Base-by-base conservation (phyloP, 148 eudicot genomes). In the Arctostaphylos glauca region DNA sequence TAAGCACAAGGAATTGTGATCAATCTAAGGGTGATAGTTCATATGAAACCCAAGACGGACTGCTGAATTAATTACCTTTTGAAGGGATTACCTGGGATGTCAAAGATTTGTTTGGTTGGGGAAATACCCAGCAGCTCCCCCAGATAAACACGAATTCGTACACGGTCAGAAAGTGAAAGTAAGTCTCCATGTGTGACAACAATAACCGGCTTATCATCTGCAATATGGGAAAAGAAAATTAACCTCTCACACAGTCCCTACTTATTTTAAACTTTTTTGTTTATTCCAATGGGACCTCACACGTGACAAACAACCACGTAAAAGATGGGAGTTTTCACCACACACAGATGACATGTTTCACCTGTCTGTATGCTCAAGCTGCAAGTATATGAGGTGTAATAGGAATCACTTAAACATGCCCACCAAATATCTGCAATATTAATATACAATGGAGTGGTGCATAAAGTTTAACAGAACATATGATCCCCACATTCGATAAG, bases 121-220 rank as follows among this genome's bases (percentile, higher is more conserved):
- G 89, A 93, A 64, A 93, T 84, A 82, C 97, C 92, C 78, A 96
- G 87, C 82, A 91, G 89, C 84, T 94, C 90, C 77, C 99, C 98
- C 38, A 96, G 83, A 86, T 89, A 85, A 66, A 94, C 84, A 80
- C 94, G 92, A 67, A 96, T 88, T 62, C 88, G 87, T 10, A 90
- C 90, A 66, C 98, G 93, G 56, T 94, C 97, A 14, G 89, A 74
- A 41, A 86, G 76, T 62, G 97, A 86, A 80, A 96, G 93, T 84
- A 93, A 85, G 86, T 96, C 98, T 74, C 99, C 99, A 87, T 93
- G 97, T 49, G 98, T 96, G 80, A 96, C 89, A 54, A 89, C 97
- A 77, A 96, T 68, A 60, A 88, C 91, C 77, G 99, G 99, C 87
- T 94, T 94, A 83, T 96, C 97, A 91, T 96, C 99, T 96, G 89